Base-by-base conservation (phyloP, 2,329 filamentous ascomycete genomes). In the Tolypocladium capitatum region DNA sequence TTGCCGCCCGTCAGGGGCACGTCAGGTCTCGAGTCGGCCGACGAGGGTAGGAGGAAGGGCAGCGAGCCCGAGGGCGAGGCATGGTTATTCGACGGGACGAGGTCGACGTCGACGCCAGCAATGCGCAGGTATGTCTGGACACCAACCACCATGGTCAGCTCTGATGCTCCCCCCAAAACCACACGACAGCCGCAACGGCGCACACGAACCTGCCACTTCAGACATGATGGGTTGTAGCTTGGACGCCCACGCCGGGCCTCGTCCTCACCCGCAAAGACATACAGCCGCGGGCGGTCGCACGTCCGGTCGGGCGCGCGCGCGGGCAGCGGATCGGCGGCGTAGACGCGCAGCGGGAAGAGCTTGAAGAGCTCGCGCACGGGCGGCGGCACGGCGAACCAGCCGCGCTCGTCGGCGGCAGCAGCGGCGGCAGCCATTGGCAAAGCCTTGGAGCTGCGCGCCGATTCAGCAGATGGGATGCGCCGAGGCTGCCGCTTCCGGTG, bases 171-270 rank as follows among this genome's bases (percentile, higher is more conserved):
- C 24, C 38, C 16, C 8, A 3, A 4, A 6, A 5, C 7, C 21
- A 14, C 9, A 24, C n/a, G 18, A 2, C 3, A 21, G 24, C 1
- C 2, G 20, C 41, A 44, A 47, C 18, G 30, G 11, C n/a, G 27
- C 5, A 18, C 13, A 38, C 47, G 21, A 27, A 91, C 88, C 85
- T 97, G 92, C 89, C 89, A 97, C 71, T 91, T 95, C 60, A 97
- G 72, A 70, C 92, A 98, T 49, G 82, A 80, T 11, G 92, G 92
- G 63, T 97, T 97, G 68, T 84, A 94, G 54, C 87, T 94, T 27
- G 89, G 85, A 30, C 71, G 68, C 5, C 80, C 81, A 35, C 61
- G 60, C 48, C 65, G 63, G 32, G 81, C 84, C 57, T 80, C 83
- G n/a, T 74, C 68, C 1, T 78, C 69, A 14, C 75, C 78, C 51